Evolutionary conservation across 2,329 filamentous ascomycete species (phyloP).

Genomic region (Pestalotiopsis sp.): DNA sequence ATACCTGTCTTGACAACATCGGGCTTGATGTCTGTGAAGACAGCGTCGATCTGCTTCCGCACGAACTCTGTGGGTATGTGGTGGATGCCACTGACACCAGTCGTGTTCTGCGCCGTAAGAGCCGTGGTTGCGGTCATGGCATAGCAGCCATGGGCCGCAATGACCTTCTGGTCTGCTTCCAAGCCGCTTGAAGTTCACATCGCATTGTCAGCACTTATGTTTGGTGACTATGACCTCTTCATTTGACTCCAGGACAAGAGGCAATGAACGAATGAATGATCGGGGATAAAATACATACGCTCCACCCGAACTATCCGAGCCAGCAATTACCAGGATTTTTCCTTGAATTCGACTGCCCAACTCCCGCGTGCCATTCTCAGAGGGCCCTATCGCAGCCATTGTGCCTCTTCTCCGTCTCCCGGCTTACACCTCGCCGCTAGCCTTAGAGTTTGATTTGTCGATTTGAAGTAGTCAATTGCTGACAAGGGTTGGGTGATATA

Average conservation of each 20-base stretch:
- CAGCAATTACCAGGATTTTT: constrained; percentile 68
- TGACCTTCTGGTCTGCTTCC: constrained; percentile 94
- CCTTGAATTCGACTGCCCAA: not conserved
- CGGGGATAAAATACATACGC: constrained; percentile 56
- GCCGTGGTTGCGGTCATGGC: constrained; percentile 95
- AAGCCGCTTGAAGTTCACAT: constrained; percentile 65
- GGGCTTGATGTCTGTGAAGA: constrained; percentile 80
- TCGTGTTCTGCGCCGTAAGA: constrained; percentile 93
- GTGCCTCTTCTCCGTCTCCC: not conserved
- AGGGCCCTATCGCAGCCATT: not conserved
- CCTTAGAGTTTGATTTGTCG: not conserved
- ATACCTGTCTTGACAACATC: constrained; percentile 92
- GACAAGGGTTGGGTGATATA: not conserved
- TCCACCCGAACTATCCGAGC: constrained; percentile 76
- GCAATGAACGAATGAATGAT: not conserved
- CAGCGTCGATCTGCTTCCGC: constrained; percentile 81
- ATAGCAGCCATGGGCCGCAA: constrained; percentile 90
- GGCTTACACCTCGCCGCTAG: not conserved
- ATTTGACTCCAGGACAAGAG: too few relatives aligned
- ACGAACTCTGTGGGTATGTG: constrained; percentile 79
- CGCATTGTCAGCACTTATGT: not conserved
- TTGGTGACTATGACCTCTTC: not conserved
- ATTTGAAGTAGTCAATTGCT: not conserved
- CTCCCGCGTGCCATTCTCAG: not conserved
- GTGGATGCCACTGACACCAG: constrained; percentile 81